Evolutionary conservation across 805 yeast genomes (phyloP), one percentile per base, ranked within the genome.

Genomic region (Wickerhamomyces mucosus): DNA sequence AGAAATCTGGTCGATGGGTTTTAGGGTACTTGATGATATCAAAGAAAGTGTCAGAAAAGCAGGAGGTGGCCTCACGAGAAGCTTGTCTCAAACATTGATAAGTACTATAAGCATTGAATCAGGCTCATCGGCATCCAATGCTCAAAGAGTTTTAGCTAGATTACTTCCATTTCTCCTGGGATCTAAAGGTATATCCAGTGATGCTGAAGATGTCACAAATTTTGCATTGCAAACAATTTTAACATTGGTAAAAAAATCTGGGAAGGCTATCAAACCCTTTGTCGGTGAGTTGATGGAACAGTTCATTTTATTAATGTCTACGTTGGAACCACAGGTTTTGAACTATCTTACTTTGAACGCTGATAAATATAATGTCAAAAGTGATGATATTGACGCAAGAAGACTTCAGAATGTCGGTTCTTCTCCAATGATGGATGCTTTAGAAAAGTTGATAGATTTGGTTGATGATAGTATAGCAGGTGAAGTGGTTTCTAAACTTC

Each of bases 11-110:
- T 63, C 68, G 5, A 77, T 83, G 81, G 77, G 88, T 29, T 88
- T 89, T 59, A 69, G 98, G 47, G 72, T 74, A 0, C 72, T 89
- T 70, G 98, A 89, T 58, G 97, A 89, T 59, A 84, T 89, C 37
- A 92, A 92, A 53, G 96, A 84, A 22, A 81, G 94, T 56, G 96
- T 92, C 4, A 65, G 96, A 31, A 72, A 70, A 35, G 94, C 84
- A 28, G 96, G 94, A 8, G 58, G 66, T 24, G 69, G 68, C 21
- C 59, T 92, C 23, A 74, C 94, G 1, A 72, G 76, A 39, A 65
- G 69, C 8, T 62, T 88, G 18, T 74, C 94, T 0, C 66, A 75
- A 13, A 64, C 70, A 5, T 59, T 85, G 42, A 74, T 77, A 3
- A 63, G 74, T 25, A 63, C 71, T 16, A 65, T 81, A 12, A 76